Percentiles rank a stretch among this genome's conserved stretches.
Evolutionary conservation across 2,329 filamentous ascomycete species (phyloP).

Genomic region (Passalora sequoiae): DNA sequence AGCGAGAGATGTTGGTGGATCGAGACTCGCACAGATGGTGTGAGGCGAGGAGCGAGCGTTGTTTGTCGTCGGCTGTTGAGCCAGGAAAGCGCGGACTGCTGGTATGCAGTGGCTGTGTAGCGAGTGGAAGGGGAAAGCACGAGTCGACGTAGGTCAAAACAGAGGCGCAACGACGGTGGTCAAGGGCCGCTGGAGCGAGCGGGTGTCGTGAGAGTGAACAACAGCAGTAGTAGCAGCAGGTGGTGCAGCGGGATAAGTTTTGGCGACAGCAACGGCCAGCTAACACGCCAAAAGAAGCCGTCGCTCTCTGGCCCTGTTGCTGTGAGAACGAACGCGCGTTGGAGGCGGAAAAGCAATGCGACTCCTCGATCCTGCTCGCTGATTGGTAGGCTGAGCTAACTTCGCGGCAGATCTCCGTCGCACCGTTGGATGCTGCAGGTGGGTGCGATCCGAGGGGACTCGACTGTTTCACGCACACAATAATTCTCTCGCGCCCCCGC

Average conservation of each 20-base stretch:
- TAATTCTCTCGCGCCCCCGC: not conserved
- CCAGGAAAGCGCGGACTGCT: slow-evolving; percentile 1
- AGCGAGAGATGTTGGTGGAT: slow-evolving; percentile 9
- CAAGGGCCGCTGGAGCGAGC: not conserved
- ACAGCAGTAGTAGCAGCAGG: not conserved
- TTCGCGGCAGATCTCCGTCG: too few species aligned
- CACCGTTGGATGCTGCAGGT: too few species aligned
- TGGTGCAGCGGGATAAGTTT: too few species aligned
- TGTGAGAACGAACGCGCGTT: slow-evolving; percentile 30
- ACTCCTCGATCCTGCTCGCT: slow-evolving; percentile 20
- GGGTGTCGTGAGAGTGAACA: slow-evolving; percentile 5
- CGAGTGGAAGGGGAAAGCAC: slow-evolving; percentile 5
- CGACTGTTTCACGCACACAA: too few species aligned
- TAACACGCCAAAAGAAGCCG: too few species aligned
- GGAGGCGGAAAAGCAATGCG: slow-evolving; percentile 23
- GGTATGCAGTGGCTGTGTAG: not conserved
- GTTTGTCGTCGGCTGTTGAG: not conserved
- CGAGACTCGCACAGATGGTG: slow-evolving; percentile 5
- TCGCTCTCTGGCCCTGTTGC: too few species aligned
- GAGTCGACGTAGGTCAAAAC: slow-evolving; percentile 1
- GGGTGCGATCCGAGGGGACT: too few species aligned
- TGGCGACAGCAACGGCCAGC: too few species aligned
- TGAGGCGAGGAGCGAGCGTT: slow-evolving; percentile 11
- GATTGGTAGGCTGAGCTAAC: too few species aligned
- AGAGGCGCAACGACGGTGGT: slow-evolving; percentile 5